phyloP scores from a whole-genome alignment of 1,284 basidiomycete genomes.

The Schizophyllum commune region DNA sequence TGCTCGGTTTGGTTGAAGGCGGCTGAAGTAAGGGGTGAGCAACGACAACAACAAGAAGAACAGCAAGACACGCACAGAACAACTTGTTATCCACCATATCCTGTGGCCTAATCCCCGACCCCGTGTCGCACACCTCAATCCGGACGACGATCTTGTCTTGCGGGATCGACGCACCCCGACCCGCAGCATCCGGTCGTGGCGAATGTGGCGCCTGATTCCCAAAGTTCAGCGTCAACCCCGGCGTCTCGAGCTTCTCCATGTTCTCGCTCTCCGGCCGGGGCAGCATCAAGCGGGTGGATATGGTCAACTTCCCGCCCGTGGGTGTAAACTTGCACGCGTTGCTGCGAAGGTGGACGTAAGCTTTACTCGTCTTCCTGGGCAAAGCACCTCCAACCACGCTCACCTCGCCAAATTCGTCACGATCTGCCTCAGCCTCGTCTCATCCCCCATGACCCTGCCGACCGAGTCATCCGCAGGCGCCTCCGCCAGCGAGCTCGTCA shows the following conservation, averaged over 20 bases:
- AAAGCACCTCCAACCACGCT: neutral
- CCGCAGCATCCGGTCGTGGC: neutral
- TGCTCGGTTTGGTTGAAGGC: constrained; percentile 14
- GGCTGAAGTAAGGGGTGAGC: constrained; percentile 1
- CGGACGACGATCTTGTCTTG: neutral
- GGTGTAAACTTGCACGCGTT: constrained; percentile 80
- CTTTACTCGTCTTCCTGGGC: neutral
- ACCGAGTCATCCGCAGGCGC: constrained; percentile 34
- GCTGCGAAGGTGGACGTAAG: constrained; percentile 21
- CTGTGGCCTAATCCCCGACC: constrained; percentile 9
- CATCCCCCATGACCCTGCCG: constrained; percentile 70
- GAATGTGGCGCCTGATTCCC: neutral
- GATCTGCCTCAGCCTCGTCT: constrained; percentile 75
- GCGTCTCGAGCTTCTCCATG: neutral
- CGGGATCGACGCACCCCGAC: neutral
- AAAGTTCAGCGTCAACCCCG: neutral
- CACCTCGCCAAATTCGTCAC: constrained; percentile 51
- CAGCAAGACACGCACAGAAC: constrained; percentile 7
- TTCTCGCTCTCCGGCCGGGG: constrained; percentile 20
- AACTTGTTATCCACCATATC: constrained; percentile 11
- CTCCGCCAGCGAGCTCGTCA: constrained; percentile 24
- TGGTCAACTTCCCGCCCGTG: constrained; percentile 56
- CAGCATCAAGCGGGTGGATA: constrained; percentile 52
- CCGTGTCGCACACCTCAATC: constrained; percentile 12
- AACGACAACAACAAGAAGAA: neutral